Conservation (phyloP, 129 eudicot genomes). For the Logfia minima region DNA sequence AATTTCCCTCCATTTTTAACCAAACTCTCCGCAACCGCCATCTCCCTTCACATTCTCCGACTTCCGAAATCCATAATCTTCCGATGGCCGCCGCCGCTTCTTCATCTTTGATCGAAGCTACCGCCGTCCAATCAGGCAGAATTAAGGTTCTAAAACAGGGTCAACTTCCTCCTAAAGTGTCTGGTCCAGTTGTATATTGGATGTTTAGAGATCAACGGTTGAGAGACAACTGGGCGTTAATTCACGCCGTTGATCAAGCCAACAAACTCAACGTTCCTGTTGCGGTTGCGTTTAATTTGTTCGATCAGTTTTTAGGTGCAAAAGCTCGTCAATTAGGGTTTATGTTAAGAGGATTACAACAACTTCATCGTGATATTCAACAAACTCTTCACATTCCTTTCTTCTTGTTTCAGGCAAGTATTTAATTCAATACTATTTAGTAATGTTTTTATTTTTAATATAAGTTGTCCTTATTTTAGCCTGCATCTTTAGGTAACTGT, state of each 20-base stretch:
- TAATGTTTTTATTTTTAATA: neutral
- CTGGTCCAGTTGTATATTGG: conserved; percentile 96
- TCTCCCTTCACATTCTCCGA: neutral
- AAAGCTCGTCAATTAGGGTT: conserved; percentile 94
- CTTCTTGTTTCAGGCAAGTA: conserved; percentile 55
- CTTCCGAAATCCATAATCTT: neutral
- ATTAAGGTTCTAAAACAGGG: conserved; percentile 62
- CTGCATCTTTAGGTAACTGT: too few species aligned
- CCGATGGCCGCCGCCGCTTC: conserved; percentile 27
- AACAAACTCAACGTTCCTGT: conserved; percentile 69
- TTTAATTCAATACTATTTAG: neutral
- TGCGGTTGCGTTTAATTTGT: conserved; percentile 81
- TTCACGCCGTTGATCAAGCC: conserved; percentile 88
- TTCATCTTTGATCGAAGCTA: conserved; percentile 28
- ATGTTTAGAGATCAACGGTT: conserved; percentile 97
- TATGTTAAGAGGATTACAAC: conserved; percentile 79
- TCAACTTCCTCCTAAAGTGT: conserved; percentile 4
- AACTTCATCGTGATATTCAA: conserved; percentile 41
- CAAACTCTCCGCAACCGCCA: conserved; percentile 24
- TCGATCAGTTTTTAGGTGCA: conserved; percentile 82
- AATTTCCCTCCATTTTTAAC: conserved; percentile 21
- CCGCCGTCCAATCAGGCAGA: conserved; percentile 69
- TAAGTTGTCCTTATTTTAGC: too few species aligned
- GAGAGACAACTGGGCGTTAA: conserved; percentile 94
- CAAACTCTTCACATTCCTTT: conserved; percentile 59